Base-by-base conservation (phyloP, 2,329 filamentous ascomycete species). In the Pseudogymnoascus sp. region DNA sequence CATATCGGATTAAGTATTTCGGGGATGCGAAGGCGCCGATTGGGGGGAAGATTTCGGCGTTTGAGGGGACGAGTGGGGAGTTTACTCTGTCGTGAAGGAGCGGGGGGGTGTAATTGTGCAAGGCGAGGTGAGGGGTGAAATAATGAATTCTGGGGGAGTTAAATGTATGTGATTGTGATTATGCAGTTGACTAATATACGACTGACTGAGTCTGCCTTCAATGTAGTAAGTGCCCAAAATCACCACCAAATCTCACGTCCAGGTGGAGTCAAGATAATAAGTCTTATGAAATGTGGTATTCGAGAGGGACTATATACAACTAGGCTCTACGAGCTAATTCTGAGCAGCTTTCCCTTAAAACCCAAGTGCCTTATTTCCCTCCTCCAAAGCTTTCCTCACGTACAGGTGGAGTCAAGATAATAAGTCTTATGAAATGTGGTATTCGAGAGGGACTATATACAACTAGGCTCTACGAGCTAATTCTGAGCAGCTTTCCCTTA, bases 1-100 rank as follows among this genome's bases (percentile, higher is more conserved):
- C 81, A 58, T 97, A 96, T 75, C 79, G 92, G 23, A 75, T 96
- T 52, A 84, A 80, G 76, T 97, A 97, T 72, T 93, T 87, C 74
- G 93, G 93, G 0, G 92, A 97, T 75, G 79, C 84, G 2, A 97
- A 92, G 81, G 78, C 78, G 5, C 68, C 86, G 10, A 71, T 82
- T 29, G 83, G 80, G 1, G 86, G 87, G 0, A 75, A 69, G 0
- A 85, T 94, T 39, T 83, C 77, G 39, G 73, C 82, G 2, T 94
- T 96, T 76, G 83, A 89, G 67, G 90, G 89, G 0, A 78, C 79
- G 7, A 89, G 87, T 69, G 78, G 78, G 58, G 74, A 73, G 61
- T 89, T 88, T 74, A 60, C 58, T 11, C 58, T 60, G n/a, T 16
- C 58, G n/a, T 60, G n/a, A 39, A 19, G 19, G 19, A 19, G n/a